These are phyloP conservation scores for Abrus pulchellus DNA, from an alignment of 306 rosid species.

Conservation along the genomic window DNA sequence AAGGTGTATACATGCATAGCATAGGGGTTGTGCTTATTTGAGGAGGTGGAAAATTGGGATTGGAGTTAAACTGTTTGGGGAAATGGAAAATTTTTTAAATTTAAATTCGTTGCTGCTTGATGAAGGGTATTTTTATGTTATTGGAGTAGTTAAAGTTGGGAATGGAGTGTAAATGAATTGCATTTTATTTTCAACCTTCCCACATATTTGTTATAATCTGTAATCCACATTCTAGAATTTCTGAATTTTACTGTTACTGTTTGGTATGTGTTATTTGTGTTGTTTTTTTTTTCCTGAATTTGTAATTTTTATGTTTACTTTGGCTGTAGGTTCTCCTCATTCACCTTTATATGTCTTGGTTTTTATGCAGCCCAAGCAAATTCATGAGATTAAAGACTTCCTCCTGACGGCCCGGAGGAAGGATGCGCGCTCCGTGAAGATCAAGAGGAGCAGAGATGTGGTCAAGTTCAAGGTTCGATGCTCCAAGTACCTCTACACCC, in stretches of 20 bases:
- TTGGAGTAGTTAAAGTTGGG: not conserved
- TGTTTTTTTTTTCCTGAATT: not conserved
- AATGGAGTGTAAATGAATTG: not conserved
- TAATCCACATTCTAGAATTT: not conserved
- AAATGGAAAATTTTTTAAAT: not conserved
- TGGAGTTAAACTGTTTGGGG: not conserved
- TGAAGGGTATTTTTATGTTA: not conserved
- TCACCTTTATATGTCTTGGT: not conserved
- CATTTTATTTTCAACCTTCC: no score
- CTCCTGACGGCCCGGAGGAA: slow-evolving; percentile 86
- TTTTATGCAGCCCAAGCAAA: slow-evolving; percentile 75
- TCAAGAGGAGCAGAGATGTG: slow-evolving; percentile 71
- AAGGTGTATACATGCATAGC: not conserved
- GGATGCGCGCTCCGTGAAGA: slow-evolving; percentile 80
- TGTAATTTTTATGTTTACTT: not conserved
- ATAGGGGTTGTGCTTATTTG: not conserved
- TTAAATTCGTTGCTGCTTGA: not conserved
- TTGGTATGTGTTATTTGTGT: not conserved
- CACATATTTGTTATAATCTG: not conserved
- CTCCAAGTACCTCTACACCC: slow-evolving; percentile 81
- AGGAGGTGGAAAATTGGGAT: not conserved
- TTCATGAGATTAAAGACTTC: slow-evolving; percentile 83
- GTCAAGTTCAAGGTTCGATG: slow-evolving; percentile 83
- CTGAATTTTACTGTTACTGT: not conserved
- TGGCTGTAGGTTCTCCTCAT: not conserved